Conservation (phyloP, 257 asterid genomes). For the Solanum medicagineum region DNA sequence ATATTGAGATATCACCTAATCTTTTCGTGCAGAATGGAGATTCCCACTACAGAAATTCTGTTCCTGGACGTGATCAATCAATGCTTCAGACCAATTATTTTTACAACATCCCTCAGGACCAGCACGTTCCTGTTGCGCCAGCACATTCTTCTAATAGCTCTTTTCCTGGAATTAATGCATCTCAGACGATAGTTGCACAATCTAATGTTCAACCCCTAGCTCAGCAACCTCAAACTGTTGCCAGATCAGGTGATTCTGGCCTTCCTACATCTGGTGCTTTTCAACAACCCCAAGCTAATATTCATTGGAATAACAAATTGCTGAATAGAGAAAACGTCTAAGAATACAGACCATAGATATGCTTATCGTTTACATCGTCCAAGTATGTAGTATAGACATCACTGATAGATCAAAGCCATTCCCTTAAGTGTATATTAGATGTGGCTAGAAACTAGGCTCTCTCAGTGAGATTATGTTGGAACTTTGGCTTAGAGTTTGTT, state of each 20-base stretch:
- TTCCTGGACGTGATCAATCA: conserved; percentile 25
- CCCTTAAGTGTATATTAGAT: not conserved
- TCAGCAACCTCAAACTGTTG: conserved; percentile 34
- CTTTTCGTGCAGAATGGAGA: conserved; percentile 33
- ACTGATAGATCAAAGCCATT: not conserved
- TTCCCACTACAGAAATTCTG: conserved; percentile 19
- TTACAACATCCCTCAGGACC: conserved; percentile 43
- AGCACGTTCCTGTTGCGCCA: conserved; percentile 23
- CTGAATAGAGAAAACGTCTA: conserved; percentile 28
- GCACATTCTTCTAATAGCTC: conserved; percentile 28
- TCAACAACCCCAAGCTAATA: conserved; percentile 30
- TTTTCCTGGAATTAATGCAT: conserved; percentile 26
- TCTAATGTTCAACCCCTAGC: conserved; percentile 23
- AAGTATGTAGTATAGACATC: not conserved
- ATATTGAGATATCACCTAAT: not conserved
- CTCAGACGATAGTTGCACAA: conserved; percentile 20
- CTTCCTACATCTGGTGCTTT: conserved; percentile 21
- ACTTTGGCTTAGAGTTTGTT: not conserved
- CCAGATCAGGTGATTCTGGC: conserved; percentile 23
- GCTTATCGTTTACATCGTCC: not conserved
- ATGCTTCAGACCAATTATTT: conserved; percentile 30
- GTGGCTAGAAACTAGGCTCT: not conserved
- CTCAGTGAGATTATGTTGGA: not conserved
- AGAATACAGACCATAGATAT: not conserved
- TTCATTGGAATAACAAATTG: conserved; percentile 28